These are phyloP conservation scores for Zangia roseola DNA, from an alignment of 768 basidiomycete species.

Conservation along the genomic window DNA sequence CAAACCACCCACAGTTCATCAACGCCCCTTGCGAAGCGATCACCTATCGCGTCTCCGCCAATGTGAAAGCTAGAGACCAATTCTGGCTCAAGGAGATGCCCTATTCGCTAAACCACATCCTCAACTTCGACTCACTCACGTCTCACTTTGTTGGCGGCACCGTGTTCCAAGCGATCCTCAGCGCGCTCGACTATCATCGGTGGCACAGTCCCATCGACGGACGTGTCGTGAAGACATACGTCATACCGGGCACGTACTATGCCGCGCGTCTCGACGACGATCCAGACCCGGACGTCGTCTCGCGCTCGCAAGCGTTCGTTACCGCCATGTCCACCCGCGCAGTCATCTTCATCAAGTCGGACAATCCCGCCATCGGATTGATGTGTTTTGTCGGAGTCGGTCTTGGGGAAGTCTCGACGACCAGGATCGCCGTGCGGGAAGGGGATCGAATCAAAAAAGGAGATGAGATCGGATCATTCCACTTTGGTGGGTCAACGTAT, in stretches of 20 bases:
- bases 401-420: slow-evolving; percentile 65
- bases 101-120: slow-evolving; percentile 59
- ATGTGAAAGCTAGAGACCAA: slow-evolving; percentile 41
- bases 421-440: slow-evolving; percentile 45
- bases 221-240: slow-evolving; percentile 37
- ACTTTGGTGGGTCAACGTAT: slow-evolving; percentile 60
- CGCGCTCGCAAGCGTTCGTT: slow-evolving; percentile 35
- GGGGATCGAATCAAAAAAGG: slow-evolving; percentile 50
- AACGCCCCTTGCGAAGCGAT: slow-evolving; percentile 54
- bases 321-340: slow-evolving; percentile 52
- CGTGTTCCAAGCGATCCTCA: slow-evolving; percentile 58
- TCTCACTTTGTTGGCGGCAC: slow-evolving; percentile 49
- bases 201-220: slow-evolving; percentile 62
- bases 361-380: slow-evolving; percentile 52
- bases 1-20: slow-evolving; percentile 36
- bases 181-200: slow-evolving; percentile 55
- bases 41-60: slow-evolving; percentile 38
- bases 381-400: slow-evolving; percentile 61
- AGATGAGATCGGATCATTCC: slow-evolving; percentile 60
- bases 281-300: slow-evolving; percentile 26
- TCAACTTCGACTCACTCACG: slow-evolving; percentile 40
- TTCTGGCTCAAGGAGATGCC: slow-evolving; percentile 66
- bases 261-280: slow-evolving; percentile 32
- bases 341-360: slow-evolving; percentile 57
- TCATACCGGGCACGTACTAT: slow-evolving; percentile 53